These are phyloP conservation scores for Pythium myriotylum DNA, from an alignment of 352 stramenopile genomes.

Conservation along the genomic window DNA sequence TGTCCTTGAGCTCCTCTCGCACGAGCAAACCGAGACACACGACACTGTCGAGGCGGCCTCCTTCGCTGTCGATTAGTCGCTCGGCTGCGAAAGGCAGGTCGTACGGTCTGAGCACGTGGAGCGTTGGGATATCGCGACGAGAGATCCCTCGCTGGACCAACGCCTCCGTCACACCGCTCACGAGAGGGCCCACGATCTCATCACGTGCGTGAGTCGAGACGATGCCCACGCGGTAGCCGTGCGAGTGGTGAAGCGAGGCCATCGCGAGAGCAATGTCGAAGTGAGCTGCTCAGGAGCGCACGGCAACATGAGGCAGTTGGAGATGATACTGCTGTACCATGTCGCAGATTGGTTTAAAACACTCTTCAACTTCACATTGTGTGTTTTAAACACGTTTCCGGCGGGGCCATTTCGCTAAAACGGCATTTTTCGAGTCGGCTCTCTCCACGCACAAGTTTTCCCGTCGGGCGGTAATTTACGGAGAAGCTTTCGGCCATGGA, in stretches of 20 bases:
- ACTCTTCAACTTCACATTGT: background rate
- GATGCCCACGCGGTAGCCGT: conserved; percentile 23
- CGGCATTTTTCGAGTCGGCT: no score
- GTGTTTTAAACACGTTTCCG: conserved; percentile 11
- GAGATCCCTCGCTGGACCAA: conserved; percentile 22
- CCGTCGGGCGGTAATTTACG: conserved; percentile 18
- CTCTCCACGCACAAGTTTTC: background rate
- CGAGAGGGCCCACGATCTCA: conserved; percentile 24
- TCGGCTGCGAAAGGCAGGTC: conserved; percentile 30
- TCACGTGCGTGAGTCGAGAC: conserved; percentile 20
- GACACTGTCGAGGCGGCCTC: conserved; percentile 13
- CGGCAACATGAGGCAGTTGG: background rate
- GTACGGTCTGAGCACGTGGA: conserved; percentile 20
- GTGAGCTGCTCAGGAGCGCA: background rate
- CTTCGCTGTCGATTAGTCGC: conserved; percentile 18
- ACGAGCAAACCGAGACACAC: conserved; percentile 28
- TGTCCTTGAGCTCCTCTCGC: conserved; percentile 20
- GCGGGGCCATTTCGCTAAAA: background rate
- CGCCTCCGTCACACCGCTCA: conserved; percentile 21
- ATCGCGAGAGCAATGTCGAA: conserved; percentile 1
- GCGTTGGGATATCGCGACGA: conserved; percentile 22
- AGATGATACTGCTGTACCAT: background rate
- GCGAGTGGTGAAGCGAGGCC: background rate
- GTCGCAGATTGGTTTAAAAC: conserved; percentile 17
- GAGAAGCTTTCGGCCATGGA: conserved; percentile 39